A percentile compares a stretch with the other conserved stretches of the same genome.
Evolutionary conservation across 805 yeast genomes (phyloP).

Genomic region (Metschnikowia borealis): DNA sequence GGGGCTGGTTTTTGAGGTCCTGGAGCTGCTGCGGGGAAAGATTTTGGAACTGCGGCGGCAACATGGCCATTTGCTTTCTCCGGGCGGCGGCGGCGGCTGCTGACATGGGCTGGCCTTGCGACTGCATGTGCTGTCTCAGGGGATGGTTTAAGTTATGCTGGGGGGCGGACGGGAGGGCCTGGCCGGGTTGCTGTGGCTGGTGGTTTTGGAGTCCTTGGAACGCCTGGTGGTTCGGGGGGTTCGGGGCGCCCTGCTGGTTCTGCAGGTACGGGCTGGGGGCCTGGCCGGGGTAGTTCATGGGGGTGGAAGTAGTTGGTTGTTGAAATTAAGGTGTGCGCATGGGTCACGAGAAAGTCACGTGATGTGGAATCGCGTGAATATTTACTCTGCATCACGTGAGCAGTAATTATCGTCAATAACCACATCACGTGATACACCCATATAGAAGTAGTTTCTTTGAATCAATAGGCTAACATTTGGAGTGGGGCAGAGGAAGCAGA

Average conservation of each 20-base stretch:
- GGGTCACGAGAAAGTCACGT: not conserved
- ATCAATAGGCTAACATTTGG: no score
- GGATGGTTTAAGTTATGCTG: not conserved
- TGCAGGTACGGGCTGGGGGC: slow-evolving; percentile 8
- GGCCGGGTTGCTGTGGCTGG: slow-evolving; percentile 6
- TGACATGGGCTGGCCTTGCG: slow-evolving; percentile 1
- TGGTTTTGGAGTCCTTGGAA: not conserved
- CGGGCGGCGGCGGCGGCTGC: slow-evolving; percentile 15
- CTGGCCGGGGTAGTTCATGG: slow-evolving; percentile 15
- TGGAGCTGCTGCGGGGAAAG: slow-evolving; percentile 41
- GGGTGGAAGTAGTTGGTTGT: not conserved
- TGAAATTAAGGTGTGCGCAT: not conserved
- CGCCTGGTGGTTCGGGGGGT: not conserved
- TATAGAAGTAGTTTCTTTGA: no score
- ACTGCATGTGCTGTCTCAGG: slow-evolving; percentile 8
- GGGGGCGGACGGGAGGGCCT: not conserved
- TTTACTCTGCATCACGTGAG: no score
- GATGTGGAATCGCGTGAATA: no score
- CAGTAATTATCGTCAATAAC: no score
- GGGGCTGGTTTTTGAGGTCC: slow-evolving; percentile 41
- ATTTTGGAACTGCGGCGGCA: slow-evolving; percentile 26
- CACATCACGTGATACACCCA: no score
- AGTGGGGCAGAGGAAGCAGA: no score
- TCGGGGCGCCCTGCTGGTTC: slow-evolving; percentile 6
- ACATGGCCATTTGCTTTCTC: slow-evolving; percentile 24